Evolutionary conservation across 225 moss, liverwort and hornwort genomes (phyloP).

Genomic region (Thuidium tamariscinum): DNA sequence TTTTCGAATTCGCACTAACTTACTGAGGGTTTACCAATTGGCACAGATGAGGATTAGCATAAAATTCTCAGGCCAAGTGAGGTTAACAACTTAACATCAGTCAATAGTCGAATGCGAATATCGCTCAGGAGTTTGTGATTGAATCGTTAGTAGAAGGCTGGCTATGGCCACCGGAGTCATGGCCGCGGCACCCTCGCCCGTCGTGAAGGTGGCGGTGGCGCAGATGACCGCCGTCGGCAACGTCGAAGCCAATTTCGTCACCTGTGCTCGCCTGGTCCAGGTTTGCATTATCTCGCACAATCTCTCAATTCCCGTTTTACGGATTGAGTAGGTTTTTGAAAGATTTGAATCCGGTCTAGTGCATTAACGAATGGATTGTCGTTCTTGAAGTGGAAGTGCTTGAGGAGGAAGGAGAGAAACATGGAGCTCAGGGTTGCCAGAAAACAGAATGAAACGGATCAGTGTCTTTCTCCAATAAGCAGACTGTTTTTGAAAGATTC

Average conservation of each 20-base stretch:
- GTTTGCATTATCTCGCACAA: neutral
- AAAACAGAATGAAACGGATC: neutral
- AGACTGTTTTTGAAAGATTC: neutral
- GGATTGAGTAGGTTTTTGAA: neutral
- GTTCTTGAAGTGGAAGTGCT: neutral
- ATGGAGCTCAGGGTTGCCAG: neutral
- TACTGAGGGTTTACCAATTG: neutral
- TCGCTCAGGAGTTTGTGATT: neutral
- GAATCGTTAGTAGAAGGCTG: neutral
- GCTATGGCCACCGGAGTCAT: constrained; percentile 4
- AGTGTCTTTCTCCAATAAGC: neutral
- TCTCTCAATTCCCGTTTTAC: neutral
- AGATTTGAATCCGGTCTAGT: neutral
- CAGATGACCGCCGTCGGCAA: constrained; percentile 79
- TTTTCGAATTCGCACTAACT: neutral
- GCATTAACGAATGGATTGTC: neutral
- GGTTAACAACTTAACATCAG: no score
- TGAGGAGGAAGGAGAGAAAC: neutral
- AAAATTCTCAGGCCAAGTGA: neutral
- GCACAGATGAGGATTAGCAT: neutral
- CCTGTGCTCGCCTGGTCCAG: constrained; percentile 74
- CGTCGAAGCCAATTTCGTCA: constrained; percentile 59
- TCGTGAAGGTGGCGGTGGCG: constrained; percentile 77
- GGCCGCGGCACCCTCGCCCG: constrained; percentile 4
- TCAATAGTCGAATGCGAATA: neutral